A percentile compares a stretch with the other conserved stretches of the same genome.
phyloP scores from a whole-genome alignment of 169 alveolate genomes.

The Plasmodium relictum region DNA sequence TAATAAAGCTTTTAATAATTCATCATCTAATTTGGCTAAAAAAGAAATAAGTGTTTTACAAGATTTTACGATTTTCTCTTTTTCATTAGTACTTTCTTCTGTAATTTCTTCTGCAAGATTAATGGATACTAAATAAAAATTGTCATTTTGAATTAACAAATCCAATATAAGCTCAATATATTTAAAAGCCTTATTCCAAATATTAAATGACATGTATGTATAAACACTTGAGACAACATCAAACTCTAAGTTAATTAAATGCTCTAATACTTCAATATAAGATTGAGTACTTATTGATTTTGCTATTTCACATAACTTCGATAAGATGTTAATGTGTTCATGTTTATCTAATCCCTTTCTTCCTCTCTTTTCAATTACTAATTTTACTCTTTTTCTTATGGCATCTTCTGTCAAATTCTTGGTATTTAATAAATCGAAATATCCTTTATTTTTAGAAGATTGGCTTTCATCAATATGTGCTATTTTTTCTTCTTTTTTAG shows the following conservation, averaged over 20 bases:
- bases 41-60: slow-evolving; percentile 88
- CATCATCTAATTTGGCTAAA: slow-evolving; percentile 89
- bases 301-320: slow-evolving; percentile 89
- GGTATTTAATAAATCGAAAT: slow-evolving; percentile 84
- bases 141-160: slow-evolving; percentile 82
- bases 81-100: slow-evolving; percentile 62
- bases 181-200: slow-evolving; percentile 88
- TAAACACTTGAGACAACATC: slow-evolving; percentile 92
- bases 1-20: slow-evolving; percentile 88
- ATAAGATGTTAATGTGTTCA: slow-evolving; percentile 89
- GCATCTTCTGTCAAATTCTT: slow-evolving; percentile 87
- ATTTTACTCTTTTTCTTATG: slow-evolving; percentile 86
- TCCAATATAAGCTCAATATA: slow-evolving; percentile 85
- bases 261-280: slow-evolving; percentile 90
- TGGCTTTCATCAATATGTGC: slow-evolving; percentile 80
- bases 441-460: slow-evolving; percentile 79
- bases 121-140: slow-evolving; percentile 80
- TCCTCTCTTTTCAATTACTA: slow-evolving; percentile 92
- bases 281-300: slow-evolving; percentile 86
- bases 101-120: slow-evolving; percentile 73
- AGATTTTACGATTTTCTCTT: slow-evolving; percentile 71
- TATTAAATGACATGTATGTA: slow-evolving; percentile 86
- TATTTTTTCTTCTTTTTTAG: slow-evolving; percentile 83
- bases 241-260: slow-evolving; percentile 90
- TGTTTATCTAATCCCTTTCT: slow-evolving; percentile 91